Evolutionary conservation across 257 asterid species (phyloP).

Genomic region (Cruciata laevipes): DNA sequence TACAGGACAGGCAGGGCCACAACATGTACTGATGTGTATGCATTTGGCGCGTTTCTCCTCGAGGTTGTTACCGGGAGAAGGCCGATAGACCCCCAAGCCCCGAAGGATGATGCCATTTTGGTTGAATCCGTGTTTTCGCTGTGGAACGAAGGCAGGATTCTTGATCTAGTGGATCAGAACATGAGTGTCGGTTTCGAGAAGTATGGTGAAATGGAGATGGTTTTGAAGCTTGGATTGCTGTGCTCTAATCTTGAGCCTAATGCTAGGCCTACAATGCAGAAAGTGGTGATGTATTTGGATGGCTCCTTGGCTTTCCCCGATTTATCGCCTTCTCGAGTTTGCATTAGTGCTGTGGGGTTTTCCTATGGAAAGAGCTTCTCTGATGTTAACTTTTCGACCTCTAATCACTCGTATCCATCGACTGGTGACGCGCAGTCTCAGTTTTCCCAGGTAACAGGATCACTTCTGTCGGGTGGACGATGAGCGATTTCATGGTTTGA

Average conservation of each 20-base stretch:
- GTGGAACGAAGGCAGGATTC: constrained; percentile 41
- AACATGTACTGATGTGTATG: constrained; percentile 48
- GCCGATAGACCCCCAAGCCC: constrained; percentile 42
- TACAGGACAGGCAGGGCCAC: constrained; percentile 57
- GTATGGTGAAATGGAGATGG: constrained; percentile 39
- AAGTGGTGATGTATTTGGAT: constrained; percentile 36
- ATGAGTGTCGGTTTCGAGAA: constrained; percentile 25
- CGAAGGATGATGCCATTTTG: constrained; percentile 28
- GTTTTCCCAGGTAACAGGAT: constrained; percentile 25
- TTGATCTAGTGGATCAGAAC: constrained; percentile 40
- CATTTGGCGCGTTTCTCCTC: constrained; percentile 59
- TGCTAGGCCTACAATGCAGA: constrained; percentile 46
- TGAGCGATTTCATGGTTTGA: constrained; percentile 11
- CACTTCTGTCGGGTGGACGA: constrained; percentile 35
- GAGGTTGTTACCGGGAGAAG: constrained; percentile 67
- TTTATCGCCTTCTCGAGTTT: constrained; percentile 22
- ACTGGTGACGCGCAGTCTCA: constrained; percentile 20
- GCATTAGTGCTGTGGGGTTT: constrained; percentile 19
- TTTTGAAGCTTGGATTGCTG: constrained; percentile 45
- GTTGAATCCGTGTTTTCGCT: constrained; percentile 43
- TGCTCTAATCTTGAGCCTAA: constrained; percentile 43
- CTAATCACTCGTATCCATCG: constrained; percentile 18
- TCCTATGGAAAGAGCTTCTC: constrained; percentile 25
- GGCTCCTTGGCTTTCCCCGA: constrained; percentile 43
- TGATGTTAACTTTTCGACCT: constrained; percentile 28